phyloP scores from a whole-genome alignment of 768 basidiomycete species.

The Boletellus emodensis region DNA sequence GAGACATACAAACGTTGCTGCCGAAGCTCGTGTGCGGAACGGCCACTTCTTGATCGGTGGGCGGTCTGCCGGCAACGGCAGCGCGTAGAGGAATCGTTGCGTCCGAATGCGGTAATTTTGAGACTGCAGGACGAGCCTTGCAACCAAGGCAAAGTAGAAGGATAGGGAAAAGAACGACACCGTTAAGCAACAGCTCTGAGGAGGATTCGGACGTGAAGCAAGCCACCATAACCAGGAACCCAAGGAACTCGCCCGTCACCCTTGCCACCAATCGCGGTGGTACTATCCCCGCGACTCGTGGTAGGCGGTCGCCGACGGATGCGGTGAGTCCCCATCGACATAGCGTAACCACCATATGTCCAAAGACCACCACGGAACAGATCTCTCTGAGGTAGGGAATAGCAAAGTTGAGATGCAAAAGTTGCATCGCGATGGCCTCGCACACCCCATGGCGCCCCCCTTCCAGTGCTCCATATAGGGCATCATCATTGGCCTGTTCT shows the following conservation, averaged over 20 bases:
- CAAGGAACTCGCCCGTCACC: slow-evolving; percentile 9
- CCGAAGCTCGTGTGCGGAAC: slow-evolving; percentile 13
- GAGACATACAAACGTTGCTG: slow-evolving; percentile 16
- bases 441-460: slow-evolving; percentile 14
- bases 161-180: slow-evolving; percentile 10
- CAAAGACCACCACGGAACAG: slow-evolving; percentile 2
- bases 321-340: slow-evolving; percentile 13
- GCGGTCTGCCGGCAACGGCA: neutral
- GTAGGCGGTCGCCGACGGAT: slow-evolving; percentile 1
- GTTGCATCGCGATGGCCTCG: slow-evolving; percentile 12
- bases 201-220: slow-evolving; percentile 4
- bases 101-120: slow-evolving; percentile 17
- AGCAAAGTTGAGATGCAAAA: slow-evolving; percentile 5
- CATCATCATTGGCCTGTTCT: slow-evolving; percentile 4
- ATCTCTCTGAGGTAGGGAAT: slow-evolving; percentile 8
- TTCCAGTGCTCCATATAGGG: slow-evolving; percentile 10
- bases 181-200: slow-evolving; percentile 2
- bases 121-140: slow-evolving; percentile 12
- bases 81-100: slow-evolving; percentile 4
- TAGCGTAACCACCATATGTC: slow-evolving; percentile 4
- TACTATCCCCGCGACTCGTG: neutral
- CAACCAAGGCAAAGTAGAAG: slow-evolving; percentile 16
- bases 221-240: slow-evolving; percentile 4
- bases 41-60: slow-evolving; percentile 13
- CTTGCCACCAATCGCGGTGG: slow-evolving; percentile 9